Base-by-base conservation (phyloP, 306 rosid species). In the Dryas alaskensis region DNA sequence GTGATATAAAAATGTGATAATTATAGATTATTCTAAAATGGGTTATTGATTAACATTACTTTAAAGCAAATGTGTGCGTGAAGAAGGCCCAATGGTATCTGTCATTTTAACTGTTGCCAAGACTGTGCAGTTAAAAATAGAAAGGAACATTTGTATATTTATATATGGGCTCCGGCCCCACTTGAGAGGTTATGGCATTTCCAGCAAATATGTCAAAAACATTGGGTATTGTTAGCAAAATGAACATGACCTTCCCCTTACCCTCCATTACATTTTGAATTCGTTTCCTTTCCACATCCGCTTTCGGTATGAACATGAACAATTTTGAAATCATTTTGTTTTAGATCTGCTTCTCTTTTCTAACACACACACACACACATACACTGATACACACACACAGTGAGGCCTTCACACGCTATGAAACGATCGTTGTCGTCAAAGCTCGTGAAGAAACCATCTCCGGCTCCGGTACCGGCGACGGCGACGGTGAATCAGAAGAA, bases 401-500 rank as follows among this genome's bases (percentile, higher is more conserved):
- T 13, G 43, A 13, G 19, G 5, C 31, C 16, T 11, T 10, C 42
- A 25, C 65, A 79, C 76, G 62, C 78, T 11, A 89, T 87, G 92
- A 87, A 79, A 76, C 84, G 60, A 64, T 54, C 89, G 58, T 74
- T 78, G 77, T 84, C 95, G 73, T 79, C 88, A 14, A 89, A 80
- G 76, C 27, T 59, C 57, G 42, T 63, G 37, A 80, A 75, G 83
- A 89, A 85, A 74, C 76, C 83, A 31, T 68, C 79, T 61, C 74
- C 84, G 69, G 72, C 78, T 11, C 74, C 69, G 13, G 81, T 85
- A 57, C 82, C 58, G 31, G 22, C 58, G 14, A 11, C 77, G 31
- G 70, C 83, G n/a, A 74, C 80, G 9, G 55, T 80, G 63, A 78
- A 31, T 10, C 53, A 70, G 66, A 75, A 76, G 27, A 83, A 81